Evolutionary conservation across 331 rosid genomes (phyloP).

Genomic region (Prunus yedoensis): DNA sequence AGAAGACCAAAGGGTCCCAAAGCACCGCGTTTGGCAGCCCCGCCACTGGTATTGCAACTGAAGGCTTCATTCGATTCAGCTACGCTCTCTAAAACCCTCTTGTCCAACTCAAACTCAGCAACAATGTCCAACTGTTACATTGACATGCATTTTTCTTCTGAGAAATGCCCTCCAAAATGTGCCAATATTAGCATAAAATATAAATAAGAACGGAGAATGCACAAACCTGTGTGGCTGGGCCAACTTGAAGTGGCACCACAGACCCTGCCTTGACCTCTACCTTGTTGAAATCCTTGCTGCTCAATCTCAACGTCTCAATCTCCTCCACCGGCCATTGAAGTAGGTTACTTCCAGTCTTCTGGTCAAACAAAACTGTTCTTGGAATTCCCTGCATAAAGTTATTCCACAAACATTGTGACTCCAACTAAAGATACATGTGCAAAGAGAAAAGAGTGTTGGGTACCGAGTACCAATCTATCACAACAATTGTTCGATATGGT

Average conservation of each 20-base stretch:
- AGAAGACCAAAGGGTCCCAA: conserved; percentile 83
- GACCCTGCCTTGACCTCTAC: conserved; percentile 59
- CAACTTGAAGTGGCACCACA: conserved; percentile 52
- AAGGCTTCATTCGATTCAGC: conserved; percentile 33
- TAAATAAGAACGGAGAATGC: not conserved
- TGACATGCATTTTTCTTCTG: not conserved
- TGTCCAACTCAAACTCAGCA: conserved; percentile 77
- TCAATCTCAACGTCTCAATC: conserved; percentile 62
- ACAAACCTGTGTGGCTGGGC: conserved; percentile 74
- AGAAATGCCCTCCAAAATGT: not conserved
- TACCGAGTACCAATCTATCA: not conserved
- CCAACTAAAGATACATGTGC: not conserved
- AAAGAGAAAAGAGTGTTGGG: not conserved
- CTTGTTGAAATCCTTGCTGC: conserved; percentile 37
- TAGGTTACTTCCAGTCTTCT: conserved; percentile 63
- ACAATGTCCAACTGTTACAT: conserved; percentile 68
- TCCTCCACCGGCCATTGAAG: conserved; percentile 89
- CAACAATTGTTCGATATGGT: not conserved
- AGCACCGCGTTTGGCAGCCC: conserved; percentile 62
- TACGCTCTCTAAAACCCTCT: conserved; percentile 47
- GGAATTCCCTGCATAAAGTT: conserved; percentile 57
- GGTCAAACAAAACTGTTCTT: conserved; percentile 63
- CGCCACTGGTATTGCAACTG: conserved; percentile 56
- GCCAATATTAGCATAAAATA: not conserved
- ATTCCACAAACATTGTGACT: not conserved